phyloP scores from a whole-genome alignment of 208 protist species.

The Polymyxa betae region DNA sequence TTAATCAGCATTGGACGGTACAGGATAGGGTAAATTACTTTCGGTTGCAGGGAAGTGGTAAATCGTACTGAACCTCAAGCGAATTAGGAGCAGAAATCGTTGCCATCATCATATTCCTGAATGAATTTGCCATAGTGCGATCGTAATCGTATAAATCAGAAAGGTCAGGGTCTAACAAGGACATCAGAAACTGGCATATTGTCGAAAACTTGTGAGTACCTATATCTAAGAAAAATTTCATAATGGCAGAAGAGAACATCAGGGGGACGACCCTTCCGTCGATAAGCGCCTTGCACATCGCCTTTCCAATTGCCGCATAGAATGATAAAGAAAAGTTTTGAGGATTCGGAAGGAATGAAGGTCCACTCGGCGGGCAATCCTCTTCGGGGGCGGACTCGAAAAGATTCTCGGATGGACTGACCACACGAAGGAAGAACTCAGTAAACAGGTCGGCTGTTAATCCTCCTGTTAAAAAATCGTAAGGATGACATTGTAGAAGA shows the following conservation, averaged over 20 bases:
- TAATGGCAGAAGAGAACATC: constrained; percentile 23
- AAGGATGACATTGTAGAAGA: background rate
- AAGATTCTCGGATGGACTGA: background rate
- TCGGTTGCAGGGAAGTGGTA: constrained; percentile 32
- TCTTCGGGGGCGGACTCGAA: constrained; percentile 38
- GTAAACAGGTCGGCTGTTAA: constrained; percentile 51
- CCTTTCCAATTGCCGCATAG: constrained; percentile 32
- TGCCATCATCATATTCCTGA: constrained; percentile 44
- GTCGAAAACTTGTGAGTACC: background rate
- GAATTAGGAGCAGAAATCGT: background rate
- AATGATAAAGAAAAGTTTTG: constrained; percentile 45
- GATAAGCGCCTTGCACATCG: constrained; percentile 42
- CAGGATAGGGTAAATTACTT: background rate
- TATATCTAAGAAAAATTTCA: constrained; percentile 48
- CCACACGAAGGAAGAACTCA: constrained; percentile 24
- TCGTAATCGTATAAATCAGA: constrained; percentile 51
- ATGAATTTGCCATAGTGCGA: constrained; percentile 42
- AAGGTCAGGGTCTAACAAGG: background rate
- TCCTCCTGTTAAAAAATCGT: background rate
- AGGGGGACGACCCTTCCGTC: constrained; percentile 29
- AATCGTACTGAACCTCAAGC: background rate
- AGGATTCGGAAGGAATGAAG: constrained; percentile 28
- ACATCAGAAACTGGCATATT: background rate
- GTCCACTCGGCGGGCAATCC: constrained; percentile 27
- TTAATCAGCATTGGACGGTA: background rate